Evolutionary conservation across 2,329 filamentous ascomycete genomes (phyloP), one percentile per base, ranked within the genome.

Genomic region (Fusarium sp.): DNA sequence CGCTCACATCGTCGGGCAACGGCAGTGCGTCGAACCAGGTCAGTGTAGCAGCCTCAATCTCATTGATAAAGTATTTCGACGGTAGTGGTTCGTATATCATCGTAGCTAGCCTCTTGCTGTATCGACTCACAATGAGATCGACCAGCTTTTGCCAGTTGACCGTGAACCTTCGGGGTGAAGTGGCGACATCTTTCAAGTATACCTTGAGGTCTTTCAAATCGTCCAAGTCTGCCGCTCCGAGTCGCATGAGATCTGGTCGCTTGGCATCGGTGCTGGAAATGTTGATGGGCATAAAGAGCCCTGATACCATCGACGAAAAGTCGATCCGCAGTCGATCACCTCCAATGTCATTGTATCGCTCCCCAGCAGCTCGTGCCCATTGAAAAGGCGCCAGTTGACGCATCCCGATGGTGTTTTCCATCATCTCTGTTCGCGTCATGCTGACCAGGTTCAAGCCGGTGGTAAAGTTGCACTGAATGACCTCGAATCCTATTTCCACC

Each of bases 401-500:
- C 0, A 65, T 49, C 24, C 76, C 68, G 35, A 77, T 64, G 12
- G 69, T 71, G 5, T 74, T 67, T 1, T 75, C 53, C 4, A 40
- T 35, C 35, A 75, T n/a, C 53, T 74, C 67, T 42, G 72, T 77
- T n/a, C 78, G 80, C 31, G 78, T 73, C 27, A 80, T 77, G 6
- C 79, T 79, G 1, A 85, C 67, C 22, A 83, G 76, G 20, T 83
- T 78, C 12, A 89, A 70, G 1, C 84, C 85, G 4, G 82, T 72
- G 11, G 74, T 72, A 53, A 94, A 94, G 62, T 91, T 83, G 78
- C 92, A 94, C 22, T 92, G 83, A 58, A 94, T 92, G 62, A 93
- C 85, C 79, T 94, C 92, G 72, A 93, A 93, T 0, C 92, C 92
- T 20, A 87, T 86, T 77, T 94, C 92, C 86, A 91, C 91, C 12